Base-by-base conservation (phyloP, 2,329 filamentous ascomycete genomes). In the Fusarium domesticum region DNA sequence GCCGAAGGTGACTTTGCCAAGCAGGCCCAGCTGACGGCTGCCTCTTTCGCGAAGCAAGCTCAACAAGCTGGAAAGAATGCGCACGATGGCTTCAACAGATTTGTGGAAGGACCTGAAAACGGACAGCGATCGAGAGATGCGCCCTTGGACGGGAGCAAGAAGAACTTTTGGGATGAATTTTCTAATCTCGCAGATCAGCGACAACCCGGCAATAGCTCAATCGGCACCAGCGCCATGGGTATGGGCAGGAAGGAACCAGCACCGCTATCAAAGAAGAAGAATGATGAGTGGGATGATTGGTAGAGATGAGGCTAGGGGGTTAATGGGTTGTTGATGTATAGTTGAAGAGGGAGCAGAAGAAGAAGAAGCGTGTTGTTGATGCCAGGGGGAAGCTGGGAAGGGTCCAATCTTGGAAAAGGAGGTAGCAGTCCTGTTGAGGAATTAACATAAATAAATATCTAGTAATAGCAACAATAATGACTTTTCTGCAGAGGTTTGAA, bases 81-180 rank as follows among this genome's bases (percentile, higher is more conserved):
- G 0, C 85, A 89, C 42, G 87, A 93, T 6, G 80, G 83, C 32
- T 85, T 97, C 70, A 89, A 77, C 63, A 83, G 85, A 39, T 96
- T 97, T 60, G 90, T 97, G 40, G 93, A 97, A 64, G 89, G 87
- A 3, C 77, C 78, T 14, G 70, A n/a, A n/a, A n/a, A 75, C 17
- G 61, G 70, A 34, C 58, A 60, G 42, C 50, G 55, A 28, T 28
- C 23, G 47, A 61, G 69, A 44, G 62, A 67, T 44, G 69, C 62
- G 42, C 71, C 66, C 43, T 59, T 81, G 39, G 75, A 83, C 60
- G 75, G 73, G 76, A 85, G 66, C 78, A 87, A 84, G 68, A 85
- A 85, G 64, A 85, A 87, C 56, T 96, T 96, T 69, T 96, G 91
- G 91, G 91, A 96, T 64, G 85, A 86, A 56, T 96, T 97, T 68